Percentiles rank a stretch among this genome's conserved stretches.
phyloP scores from a whole-genome alignment of 495 filamentous ascomycete species.

The Penicillium tannophilum region DNA sequence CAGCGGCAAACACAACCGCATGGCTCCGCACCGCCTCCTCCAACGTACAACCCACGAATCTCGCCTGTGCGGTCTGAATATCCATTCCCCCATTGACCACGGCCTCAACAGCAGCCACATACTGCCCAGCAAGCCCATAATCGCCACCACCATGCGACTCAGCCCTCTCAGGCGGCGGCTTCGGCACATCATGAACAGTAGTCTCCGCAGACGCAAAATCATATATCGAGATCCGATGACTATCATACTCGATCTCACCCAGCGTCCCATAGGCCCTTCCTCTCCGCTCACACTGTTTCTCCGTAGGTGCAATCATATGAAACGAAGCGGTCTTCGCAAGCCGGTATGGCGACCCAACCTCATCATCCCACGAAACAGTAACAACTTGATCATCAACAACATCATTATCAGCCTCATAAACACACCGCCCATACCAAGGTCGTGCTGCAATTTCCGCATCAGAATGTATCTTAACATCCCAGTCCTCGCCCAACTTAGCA shows the following conservation, averaged over 20 bases:
- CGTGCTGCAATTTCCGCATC: conserved; percentile 55
- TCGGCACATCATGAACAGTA: conserved; percentile 31
- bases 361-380: conserved; percentile 75
- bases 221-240: conserved; percentile 43
- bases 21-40: conserved; percentile 88
- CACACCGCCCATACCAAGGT: conserved; percentile 91
- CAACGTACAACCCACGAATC: conserved; percentile 75
- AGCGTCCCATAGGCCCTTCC: conserved; percentile 80
- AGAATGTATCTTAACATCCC: conserved; percentile 49
- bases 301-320: conserved; percentile 92
- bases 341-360: conserved; percentile 42
- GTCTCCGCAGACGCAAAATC: conserved; percentile 38
- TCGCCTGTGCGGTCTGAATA: conserved; percentile 72
- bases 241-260: conserved; percentile 82
- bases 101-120: conserved; percentile 76
- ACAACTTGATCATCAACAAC: conserved; percentile 90
- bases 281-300: conserved; percentile 80
- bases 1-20: conserved; percentile 91
- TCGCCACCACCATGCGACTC: conserved; percentile 84
- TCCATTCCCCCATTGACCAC: conserved; percentile 70
- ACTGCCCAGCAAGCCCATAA: conserved; percentile 74
- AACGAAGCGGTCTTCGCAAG: conserved; percentile 81
- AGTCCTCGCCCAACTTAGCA: conserved; percentile 63
- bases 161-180: conserved; percentile 39
- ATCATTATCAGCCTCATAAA: conserved; percentile 89